Base-by-base conservation (phyloP, 208 protist species). In the Wallacemonas sp. region DNA sequence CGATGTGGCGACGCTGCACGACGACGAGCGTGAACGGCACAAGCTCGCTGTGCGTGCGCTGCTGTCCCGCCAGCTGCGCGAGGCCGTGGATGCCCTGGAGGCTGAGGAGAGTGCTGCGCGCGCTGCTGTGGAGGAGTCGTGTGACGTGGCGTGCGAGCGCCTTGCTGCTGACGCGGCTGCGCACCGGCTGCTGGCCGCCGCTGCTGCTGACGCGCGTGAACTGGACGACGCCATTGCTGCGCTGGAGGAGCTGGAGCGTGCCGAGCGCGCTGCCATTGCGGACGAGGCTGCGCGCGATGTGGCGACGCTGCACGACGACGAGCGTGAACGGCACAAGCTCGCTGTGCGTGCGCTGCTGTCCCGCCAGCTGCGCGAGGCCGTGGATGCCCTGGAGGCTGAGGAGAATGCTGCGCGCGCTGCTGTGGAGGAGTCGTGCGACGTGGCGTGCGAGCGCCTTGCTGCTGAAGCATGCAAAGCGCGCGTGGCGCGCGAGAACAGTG, bases 31-130 rank as follows among this genome's bases (percentile, higher is more conserved):
- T 1, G 41, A 46, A 19, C 41, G 41, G 19, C 60, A 34, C 46
- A 46, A 34, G 21, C 15, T 66, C 15, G 60, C 60, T 22, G 44
- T 66, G 60, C 45, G 42, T 15, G 60, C 32, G 44, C 45, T 60
- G 41, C 52, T 41, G 39, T 53, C 63, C 19, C 48, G 52, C 17
- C 48, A 50, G 48, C 52, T 55, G 48, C 17, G 39, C 3, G 21
- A 29, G 30, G 37, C 37, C 24, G 42, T 60, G n/a, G 63, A 30
- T 26, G 63, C 48, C 4, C 41, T 48, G 33, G 36, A 17, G 10
- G 46, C 63, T 15, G 45, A 52, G 10, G 63, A 59, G 34, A 22
- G 6, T 17, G 63, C 33, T 4, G 63, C 12, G 4, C 63, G 63
- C 26, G 37, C 22, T 13, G 24, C 30, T 15, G 1, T 68, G 19